These are phyloP conservation scores for Volvox carteri DNA, from an alignment of 163 green algal species.

Conservation along the genomic window DNA sequence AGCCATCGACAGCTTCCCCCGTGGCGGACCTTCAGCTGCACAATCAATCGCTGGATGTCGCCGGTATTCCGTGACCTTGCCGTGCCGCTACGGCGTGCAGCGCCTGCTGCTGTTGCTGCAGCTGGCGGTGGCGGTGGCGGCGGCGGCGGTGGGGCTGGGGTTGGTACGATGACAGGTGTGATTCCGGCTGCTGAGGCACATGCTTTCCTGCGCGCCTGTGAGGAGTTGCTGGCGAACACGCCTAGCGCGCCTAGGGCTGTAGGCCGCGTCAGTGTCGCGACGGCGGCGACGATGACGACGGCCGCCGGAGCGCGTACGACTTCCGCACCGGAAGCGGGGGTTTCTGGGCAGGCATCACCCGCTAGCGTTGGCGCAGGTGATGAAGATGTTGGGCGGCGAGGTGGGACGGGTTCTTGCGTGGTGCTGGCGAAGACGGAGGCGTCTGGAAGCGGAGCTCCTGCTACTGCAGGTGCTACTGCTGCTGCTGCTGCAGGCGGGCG, in stretches of 20 bases:
- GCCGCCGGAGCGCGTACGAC: no score
- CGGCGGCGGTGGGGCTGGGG: no score
- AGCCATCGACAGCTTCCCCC: slow-evolving; percentile 57
- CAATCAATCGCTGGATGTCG: slow-evolving; percentile 60
- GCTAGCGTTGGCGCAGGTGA: no score
- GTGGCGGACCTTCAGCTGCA: slow-evolving; percentile 59
- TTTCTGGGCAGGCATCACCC: background rate
- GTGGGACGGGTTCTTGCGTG: background rate
- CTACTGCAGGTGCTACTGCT: no score
- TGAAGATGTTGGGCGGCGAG: background rate
- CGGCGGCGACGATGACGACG: no score
- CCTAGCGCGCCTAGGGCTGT: background rate
- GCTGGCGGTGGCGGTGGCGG: background rate
- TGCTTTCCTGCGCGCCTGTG: slow-evolving; percentile 37
- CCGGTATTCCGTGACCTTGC: slow-evolving; percentile 43
- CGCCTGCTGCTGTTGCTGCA: background rate
- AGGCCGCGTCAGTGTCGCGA: no score
- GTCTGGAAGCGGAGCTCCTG: background rate
- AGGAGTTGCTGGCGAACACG: slow-evolving; percentile 18
- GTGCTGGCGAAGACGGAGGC: background rate
- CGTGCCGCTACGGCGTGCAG: slow-evolving; percentile 9
- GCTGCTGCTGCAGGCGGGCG: no score
- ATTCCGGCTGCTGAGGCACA: slow-evolving; percentile 34
- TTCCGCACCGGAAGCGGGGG: no score
- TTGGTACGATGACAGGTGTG: background rate